Evolutionary conservation across 129 eudicot genomes (phyloP), one percentile per base, ranked within the genome.

Genomic region (Mikania micrantha): DNA sequence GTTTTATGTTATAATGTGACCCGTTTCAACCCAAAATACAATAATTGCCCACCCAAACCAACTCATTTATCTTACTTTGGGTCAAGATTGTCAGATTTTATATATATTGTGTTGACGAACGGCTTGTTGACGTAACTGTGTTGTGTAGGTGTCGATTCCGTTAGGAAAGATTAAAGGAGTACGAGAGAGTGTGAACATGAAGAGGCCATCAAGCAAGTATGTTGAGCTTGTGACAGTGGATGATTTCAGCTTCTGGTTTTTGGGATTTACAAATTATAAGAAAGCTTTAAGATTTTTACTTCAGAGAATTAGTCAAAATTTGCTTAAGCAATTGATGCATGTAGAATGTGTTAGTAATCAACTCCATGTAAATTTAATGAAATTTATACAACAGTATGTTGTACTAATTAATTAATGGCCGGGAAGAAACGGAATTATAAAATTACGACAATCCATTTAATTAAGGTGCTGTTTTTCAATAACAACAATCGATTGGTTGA

Each of bases 131-230:
- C 35, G n/a, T 40, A 13, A 22, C 1, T 64, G 38, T 40, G n/a
- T 41, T 13, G 27, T 64, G 69, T 40, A 68, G 75, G 66, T 76
- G 5, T 66, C 48, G 25, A 79, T 79, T 9, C 79, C 83, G 0
- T 38, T 73, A 42, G 65, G 40, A 44, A 73, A 73, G 67, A 67
- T 79, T 15, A 61, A 52, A 66, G 54, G 60, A 67, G 64, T 36
- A 40, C 68, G 61, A 52, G 73, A 66, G 57, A 72, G 60, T 56
- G 41, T 61, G 67, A 29, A 78, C 54, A 16, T 27, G 15, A 67
- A 78, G 60, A 66, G 22, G 42, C 71, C 53, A 45, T 78, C 75
- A 5, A 74, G 60, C 50, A 78, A 78, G 71, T 73, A 72, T 27
- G 44, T 66, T 5, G 71, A 66, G 60, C 12, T 47, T 16, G 71